These are phyloP conservation scores for Aegilops umbellulata DNA, from an alignment of 176 grass and related monocot genomes.

Conservation along the genomic window DNA sequence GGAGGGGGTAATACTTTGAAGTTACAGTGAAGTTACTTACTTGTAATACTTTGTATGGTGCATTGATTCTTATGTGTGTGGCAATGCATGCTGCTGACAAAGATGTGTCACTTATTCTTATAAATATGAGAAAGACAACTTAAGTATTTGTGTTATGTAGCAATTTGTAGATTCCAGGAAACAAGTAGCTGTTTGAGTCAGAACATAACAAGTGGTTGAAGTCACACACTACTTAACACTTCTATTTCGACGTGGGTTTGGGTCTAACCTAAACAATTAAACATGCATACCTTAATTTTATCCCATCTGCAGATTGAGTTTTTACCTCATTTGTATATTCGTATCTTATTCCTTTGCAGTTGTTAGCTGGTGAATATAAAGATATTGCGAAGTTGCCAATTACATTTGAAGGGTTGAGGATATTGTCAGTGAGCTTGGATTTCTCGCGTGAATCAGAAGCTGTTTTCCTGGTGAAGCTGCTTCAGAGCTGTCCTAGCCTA, in stretches of 20 bases:
- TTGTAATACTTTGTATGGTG: not conserved
- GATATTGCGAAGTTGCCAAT: conserved; percentile 16
- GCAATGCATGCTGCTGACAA: not conserved
- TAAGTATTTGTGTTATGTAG: not conserved
- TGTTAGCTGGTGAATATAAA: conserved; percentile 37
- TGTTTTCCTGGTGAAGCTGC: conserved; percentile 39
- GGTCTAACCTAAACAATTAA: not conserved
- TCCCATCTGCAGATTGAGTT: not conserved
- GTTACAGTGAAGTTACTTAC: not conserved
- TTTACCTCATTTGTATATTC: not conserved
- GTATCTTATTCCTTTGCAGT: not conserved
- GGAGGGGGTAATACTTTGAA: too few species aligned
- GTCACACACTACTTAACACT: not conserved
- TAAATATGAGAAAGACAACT: not conserved
- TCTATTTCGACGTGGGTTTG: not conserved
- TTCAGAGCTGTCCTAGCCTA: conserved; percentile 44
- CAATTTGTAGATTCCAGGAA: conserved; percentile 12
- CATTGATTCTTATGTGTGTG: conserved; percentile 4
- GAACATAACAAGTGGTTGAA: not conserved
- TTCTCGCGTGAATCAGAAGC: conserved; percentile 2
- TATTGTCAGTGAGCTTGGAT: conserved; percentile 38
- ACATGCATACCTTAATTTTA: not conserved
- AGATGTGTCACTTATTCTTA: not conserved
- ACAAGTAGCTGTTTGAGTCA: not conserved
- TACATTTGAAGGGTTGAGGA: conserved; percentile 39